Conservation (phyloP, 1,284 basidiomycete species). For the Neotropicomus parvogracilis region DNA sequence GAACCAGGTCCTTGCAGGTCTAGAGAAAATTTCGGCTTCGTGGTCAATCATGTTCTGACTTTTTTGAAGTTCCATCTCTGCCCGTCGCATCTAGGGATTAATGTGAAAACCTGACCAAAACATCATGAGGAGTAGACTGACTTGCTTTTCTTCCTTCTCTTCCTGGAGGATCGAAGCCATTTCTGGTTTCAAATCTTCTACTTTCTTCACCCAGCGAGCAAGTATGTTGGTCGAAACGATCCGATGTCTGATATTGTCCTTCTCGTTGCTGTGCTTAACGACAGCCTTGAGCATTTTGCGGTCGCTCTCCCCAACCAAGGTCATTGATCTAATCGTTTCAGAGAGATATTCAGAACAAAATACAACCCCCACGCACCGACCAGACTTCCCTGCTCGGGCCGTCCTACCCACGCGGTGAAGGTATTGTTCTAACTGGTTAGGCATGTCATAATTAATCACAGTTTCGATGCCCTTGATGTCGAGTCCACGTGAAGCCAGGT, state of each 20-base stretch:
- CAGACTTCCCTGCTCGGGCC: conserved; percentile 89
- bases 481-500: conserved; percentile 91
- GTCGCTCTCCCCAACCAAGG: conserved; percentile 94
- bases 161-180: conserved; percentile 82
- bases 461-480: conserved; percentile 98
- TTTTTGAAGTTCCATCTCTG: conserved; percentile 96
- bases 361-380: conserved; percentile 57
- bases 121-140: conserved; percentile 34
- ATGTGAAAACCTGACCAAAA: conserved; percentile 15
- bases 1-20: conserved; percentile 98
- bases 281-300: conserved; percentile 95
- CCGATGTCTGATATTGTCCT: conserved; percentile 87
- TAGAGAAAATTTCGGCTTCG: conserved; percentile 88
- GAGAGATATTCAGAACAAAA: conserved; percentile 5
- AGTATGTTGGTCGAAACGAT: conserved; percentile 83
- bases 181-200: conserved; percentile 76
- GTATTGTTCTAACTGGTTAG: conserved; percentile 88
- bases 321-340: conserved; percentile 68
- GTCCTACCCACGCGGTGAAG: conserved; percentile 96
- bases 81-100: conserved; percentile 63
- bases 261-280: conserved; percentile 80
- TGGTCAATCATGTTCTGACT: conserved; percentile 96
- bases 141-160: conserved; percentile 94
- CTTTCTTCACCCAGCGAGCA: conserved; percentile 64
- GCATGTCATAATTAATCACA: conserved; percentile 99